A percentile compares a stretch with the other conserved stretches of the same genome.
Evolutionary conservation across 208 protist genomes (phyloP).

Genomic region (Phytomonas sp.): DNA sequence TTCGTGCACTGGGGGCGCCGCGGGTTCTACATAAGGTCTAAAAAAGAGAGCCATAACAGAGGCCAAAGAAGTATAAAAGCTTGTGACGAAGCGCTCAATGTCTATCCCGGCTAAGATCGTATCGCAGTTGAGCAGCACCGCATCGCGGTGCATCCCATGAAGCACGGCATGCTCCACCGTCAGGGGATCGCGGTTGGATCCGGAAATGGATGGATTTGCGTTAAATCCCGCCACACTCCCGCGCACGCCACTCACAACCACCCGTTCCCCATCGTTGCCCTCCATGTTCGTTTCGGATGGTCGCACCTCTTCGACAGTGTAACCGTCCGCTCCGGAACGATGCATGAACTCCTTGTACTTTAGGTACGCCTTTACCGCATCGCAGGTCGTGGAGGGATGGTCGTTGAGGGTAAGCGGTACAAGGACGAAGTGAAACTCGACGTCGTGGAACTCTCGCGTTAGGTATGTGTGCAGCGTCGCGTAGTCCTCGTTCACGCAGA

Average conservation of each 20-base stretch:
- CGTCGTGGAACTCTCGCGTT: slow-evolving; percentile 31
- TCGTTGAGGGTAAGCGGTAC: slow-evolving; percentile 43
- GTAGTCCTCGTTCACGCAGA: slow-evolving; percentile 73
- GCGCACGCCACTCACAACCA: neutral
- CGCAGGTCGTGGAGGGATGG: slow-evolving; percentile 56
- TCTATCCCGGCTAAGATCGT: slow-evolving; percentile 72
- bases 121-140: slow-evolving; percentile 71
- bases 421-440: slow-evolving; percentile 64
- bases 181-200: slow-evolving; percentile 22
- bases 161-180: slow-evolving; percentile 27
- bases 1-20: neutral
- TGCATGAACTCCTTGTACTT: slow-evolving; percentile 62
- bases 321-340: slow-evolving; percentile 19
- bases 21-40: slow-evolving; percentile 22
- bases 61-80: slow-evolving; percentile 64
- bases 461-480: slow-evolving; percentile 55
- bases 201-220: neutral
- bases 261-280: neutral
- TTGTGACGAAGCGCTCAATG: slow-evolving; percentile 53
- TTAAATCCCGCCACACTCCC: slow-evolving; percentile 2
- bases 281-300: neutral
- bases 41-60: slow-evolving; percentile 63
- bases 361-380: slow-evolving; percentile 63
- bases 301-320: neutral
- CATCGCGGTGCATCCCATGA: slow-evolving; percentile 46